Conservation (phyloP, 2,329 filamentous ascomycete species). For the Fonsecaea erecta region DNA sequence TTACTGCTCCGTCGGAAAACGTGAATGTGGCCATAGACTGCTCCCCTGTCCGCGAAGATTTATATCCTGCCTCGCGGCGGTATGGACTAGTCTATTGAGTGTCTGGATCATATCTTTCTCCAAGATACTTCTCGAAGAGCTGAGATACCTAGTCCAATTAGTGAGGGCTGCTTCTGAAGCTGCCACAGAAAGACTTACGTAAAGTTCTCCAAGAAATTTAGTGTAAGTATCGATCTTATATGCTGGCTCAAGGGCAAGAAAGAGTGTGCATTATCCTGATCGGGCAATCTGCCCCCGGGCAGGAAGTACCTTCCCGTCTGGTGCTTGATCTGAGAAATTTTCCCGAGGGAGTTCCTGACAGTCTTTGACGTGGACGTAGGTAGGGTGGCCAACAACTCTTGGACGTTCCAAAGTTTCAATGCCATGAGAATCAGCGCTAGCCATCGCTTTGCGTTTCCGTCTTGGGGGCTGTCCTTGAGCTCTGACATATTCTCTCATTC, state of each 20-base stretch:
- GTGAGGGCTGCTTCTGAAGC: background rate
- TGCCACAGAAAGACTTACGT: background rate
- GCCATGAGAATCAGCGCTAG: background rate
- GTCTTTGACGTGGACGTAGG: background rate
- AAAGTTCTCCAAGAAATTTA: background rate
- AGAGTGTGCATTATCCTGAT: background rate
- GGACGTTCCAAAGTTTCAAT: slow-evolving; percentile 1
- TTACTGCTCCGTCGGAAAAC: background rate
- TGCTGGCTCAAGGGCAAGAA: background rate
- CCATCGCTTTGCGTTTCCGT: background rate
- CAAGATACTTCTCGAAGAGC: slow-evolving; percentile 1
- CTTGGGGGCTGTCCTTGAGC: background rate
- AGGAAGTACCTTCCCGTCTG: background rate
- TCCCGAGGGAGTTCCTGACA: background rate
- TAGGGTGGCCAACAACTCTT: background rate
- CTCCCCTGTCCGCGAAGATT: background rate
- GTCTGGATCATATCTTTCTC: background rate
- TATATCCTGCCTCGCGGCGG: background rate
- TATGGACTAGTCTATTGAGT: background rate
- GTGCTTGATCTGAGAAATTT: background rate
- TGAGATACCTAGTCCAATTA: background rate
- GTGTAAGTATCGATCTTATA: background rate
- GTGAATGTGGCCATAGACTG: background rate
- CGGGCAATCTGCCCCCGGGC: background rate
- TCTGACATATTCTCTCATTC: background rate